A percentile compares a stretch with the other conserved stretches of the same genome.
Evolutionary conservation across 148 eudicot species (phyloP).

Genomic region (Nyssa sinensis): DNA sequence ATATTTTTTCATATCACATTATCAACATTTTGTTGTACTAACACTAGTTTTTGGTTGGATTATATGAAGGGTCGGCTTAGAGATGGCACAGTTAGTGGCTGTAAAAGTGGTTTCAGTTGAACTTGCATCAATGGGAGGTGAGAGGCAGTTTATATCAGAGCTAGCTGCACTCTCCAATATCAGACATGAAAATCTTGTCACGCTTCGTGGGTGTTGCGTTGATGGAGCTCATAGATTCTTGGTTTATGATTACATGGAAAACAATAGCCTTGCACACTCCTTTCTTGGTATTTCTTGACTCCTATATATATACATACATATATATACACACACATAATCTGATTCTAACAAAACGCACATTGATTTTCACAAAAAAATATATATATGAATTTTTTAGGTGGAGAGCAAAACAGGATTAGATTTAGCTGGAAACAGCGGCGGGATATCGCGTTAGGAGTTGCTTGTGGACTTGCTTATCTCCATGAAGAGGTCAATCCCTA

Average conservation of each 20-base stretch:
- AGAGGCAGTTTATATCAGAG: constrained; percentile 57
- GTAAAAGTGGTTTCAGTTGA: constrained; percentile 54
- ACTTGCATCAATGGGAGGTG: constrained; percentile 50
- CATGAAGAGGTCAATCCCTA: constrained; percentile 55
- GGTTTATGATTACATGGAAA: constrained; percentile 55
- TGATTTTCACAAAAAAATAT: too few relatives aligned
- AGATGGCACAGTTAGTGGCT: constrained; percentile 48
- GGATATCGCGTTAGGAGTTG: constrained; percentile 42
- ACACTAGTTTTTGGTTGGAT: constrained; percentile 1
- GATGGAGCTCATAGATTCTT: constrained; percentile 40
- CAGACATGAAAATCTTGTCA: constrained; percentile 56
- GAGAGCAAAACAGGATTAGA: constrained; percentile 35
- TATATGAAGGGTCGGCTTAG: constrained; percentile 39
- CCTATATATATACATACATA: not conserved
- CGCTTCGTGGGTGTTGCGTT: constrained; percentile 51
- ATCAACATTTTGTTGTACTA: not conserved
- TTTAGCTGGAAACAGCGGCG: constrained; percentile 50
- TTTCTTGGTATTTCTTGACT: constrained; percentile 44
- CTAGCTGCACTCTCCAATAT: constrained; percentile 42
- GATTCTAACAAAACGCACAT: too few relatives aligned
- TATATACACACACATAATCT: not conserved
- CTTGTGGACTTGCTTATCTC: constrained; percentile 54
- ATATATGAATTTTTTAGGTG: too few relatives aligned
- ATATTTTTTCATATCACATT: too few relatives aligned
- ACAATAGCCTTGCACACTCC: constrained; percentile 40